phyloP scores from a whole-genome alignment of 352 stramenopile genomes.

The Globisporangium spinosum region DNA sequence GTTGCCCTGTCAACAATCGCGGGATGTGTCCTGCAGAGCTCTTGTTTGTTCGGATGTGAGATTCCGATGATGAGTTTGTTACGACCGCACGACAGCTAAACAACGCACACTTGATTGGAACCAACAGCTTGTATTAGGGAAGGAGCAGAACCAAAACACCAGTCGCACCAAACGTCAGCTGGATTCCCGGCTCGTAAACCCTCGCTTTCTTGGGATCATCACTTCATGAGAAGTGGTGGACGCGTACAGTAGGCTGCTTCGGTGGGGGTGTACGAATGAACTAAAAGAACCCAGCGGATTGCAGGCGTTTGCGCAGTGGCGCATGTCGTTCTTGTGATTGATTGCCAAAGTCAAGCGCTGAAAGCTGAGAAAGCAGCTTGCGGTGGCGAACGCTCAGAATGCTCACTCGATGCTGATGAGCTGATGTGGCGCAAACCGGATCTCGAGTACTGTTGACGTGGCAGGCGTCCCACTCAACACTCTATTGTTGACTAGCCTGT shows the following conservation, averaged over 20 bases:
- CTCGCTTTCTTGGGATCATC: background rate
- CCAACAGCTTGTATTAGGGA: background rate
- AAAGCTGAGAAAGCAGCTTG: background rate
- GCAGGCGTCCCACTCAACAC: background rate
- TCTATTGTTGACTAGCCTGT: background rate
- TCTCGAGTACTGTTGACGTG: background rate
- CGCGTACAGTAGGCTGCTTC: background rate
- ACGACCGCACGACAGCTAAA: background rate
- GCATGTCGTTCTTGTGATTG: background rate
- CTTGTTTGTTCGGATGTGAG: background rate
- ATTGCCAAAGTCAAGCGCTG: background rate
- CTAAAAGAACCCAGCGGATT: background rate
- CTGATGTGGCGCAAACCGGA: background rate
- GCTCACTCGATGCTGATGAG: background rate
- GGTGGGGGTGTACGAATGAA: background rate
- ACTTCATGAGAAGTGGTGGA: background rate
- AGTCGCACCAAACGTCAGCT: background rate
- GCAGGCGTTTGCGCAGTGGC: background rate
- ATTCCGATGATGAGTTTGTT: background rate
- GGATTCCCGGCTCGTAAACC: background rate
- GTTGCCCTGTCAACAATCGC: constrained; percentile 5
- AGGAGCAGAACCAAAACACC: background rate
- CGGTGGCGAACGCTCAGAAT: background rate
- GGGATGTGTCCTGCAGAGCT: background rate
- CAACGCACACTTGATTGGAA: background rate